Evolutionary conservation across 257 asterid species (phyloP), one percentile per base, ranked within the genome.

Genomic region (Penstemon newberryi): DNA sequence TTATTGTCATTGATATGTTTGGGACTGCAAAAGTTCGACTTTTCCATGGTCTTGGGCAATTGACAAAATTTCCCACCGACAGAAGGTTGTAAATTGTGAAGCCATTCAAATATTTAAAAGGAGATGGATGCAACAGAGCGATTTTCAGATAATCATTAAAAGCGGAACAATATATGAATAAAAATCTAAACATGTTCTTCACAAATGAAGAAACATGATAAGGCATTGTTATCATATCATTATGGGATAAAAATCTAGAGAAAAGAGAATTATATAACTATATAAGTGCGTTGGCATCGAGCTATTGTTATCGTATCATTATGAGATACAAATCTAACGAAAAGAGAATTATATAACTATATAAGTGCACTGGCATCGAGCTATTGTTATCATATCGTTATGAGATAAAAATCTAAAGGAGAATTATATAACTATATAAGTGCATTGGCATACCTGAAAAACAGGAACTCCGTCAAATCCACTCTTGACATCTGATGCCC

Each of bases 391-490:
- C 33, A 25, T 1, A 42, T 36, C 13, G 18, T 40, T 41, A 59
- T 47, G 55, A 60, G 40, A 60, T 51, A 59, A 3, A 55, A 52
- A 37, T 56, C 40, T 41, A 13, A 55, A 7, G 38, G 12, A 53
- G 19, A 45, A n/a, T 38, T 55, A 46, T 55, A 43, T 5, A 11
- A 62, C 47, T 8, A 42, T 36, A 56, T 8, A 45, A 51, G 44
- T 3, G 12, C 66, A 66, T 56, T 46, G 5, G 33, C 55, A 58
- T 64, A 93, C 97, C 99, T 91, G 97, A 74, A 89, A 90, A 81
- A 93, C 95, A 52, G 99, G 99, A 77, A 93, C 97, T 82, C 97
- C 99, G 81, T 93, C 96, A 79, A 90, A 93, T 71, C 97, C 96
- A 56, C 74, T 73, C 80, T 72, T 82, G 46, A 50, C 54, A 60